Conservation (phyloP, 768 basidiomycete species). For the Mycena sanguinolenta region DNA sequence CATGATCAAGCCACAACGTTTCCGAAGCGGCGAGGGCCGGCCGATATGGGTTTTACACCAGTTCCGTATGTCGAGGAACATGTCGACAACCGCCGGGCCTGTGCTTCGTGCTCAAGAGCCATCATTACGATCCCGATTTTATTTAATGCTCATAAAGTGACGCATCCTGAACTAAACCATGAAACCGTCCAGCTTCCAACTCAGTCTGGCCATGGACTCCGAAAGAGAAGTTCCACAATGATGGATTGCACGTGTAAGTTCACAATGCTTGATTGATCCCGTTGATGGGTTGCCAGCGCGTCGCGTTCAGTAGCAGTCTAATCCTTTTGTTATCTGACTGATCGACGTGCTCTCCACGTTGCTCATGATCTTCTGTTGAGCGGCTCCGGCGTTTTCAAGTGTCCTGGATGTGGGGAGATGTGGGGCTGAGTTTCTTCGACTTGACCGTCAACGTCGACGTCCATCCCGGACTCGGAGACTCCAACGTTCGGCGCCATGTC, state of each 20-base stretch:
- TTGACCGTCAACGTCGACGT: background rate
- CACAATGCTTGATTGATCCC: background rate
- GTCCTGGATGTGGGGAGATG: background rate
- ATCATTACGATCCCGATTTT: too few relatives aligned
- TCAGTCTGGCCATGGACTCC: too few relatives aligned
- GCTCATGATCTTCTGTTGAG: background rate
- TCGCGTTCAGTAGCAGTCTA: background rate
- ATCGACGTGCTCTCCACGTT: conserved; percentile 22
- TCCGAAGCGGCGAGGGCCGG: too few relatives aligned
- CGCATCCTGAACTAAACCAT: too few relatives aligned
- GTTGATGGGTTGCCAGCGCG: background rate
- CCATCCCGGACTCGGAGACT: conserved; percentile 18
- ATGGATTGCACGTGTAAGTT: conserved; percentile 8
- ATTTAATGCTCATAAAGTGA: too few relatives aligned
- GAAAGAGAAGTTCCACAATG: too few relatives aligned
- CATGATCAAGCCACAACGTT: too few relatives aligned
- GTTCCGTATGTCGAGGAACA: too few relatives aligned
- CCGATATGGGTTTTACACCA: too few relatives aligned
- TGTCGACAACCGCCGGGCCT: too few relatives aligned
- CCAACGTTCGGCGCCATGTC: background rate
- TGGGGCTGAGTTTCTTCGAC: conserved; percentile 4
- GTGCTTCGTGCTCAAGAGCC: too few relatives aligned
- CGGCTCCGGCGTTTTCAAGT: conserved; percentile 10
- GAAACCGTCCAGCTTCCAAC: too few relatives aligned
- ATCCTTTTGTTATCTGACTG: background rate